Percentiles rank a stretch among this genome's conserved stretches.
Evolutionary conservation across 768 basidiomycete species (phyloP).

Genomic region (Calocybe cyanea): DNA sequence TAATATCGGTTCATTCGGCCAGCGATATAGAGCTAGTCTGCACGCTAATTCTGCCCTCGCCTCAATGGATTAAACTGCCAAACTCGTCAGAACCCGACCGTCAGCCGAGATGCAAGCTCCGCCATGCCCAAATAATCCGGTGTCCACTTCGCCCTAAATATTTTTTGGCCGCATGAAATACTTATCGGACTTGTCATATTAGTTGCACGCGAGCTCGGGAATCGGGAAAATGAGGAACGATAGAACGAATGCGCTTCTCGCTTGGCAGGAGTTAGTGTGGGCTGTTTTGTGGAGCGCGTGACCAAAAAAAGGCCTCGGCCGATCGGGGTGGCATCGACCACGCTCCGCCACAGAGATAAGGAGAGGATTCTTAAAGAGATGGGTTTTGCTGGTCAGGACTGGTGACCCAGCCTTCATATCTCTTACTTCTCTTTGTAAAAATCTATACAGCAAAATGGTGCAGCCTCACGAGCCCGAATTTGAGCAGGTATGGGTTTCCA

Average conservation of each 20-base stretch:
- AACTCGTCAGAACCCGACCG: too few relatives aligned
- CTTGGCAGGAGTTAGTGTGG: neutral
- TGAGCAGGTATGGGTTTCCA: conserved; percentile 44
- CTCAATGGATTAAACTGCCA: too few relatives aligned
- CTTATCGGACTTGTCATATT: too few relatives aligned
- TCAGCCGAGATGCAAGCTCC: too few relatives aligned
- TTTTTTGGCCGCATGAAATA: too few relatives aligned
- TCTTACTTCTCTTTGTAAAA: neutral
- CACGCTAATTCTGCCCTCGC: too few relatives aligned
- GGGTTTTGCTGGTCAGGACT: neutral
- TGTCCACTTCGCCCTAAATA: too few relatives aligned
- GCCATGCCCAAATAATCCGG: too few relatives aligned
- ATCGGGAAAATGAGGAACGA: neutral
- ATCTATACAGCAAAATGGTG: conserved; percentile 26
- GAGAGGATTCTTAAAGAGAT: neutral
- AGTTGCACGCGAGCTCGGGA: neutral
- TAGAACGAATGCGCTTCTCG: neutral
- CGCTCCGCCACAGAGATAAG: neutral
- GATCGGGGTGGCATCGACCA: neutral
- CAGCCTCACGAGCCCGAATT: conserved; percentile 63
- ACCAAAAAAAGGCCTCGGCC: neutral
- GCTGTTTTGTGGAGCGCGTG: neutral
- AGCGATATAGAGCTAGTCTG: too few relatives aligned
- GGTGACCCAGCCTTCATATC: neutral
- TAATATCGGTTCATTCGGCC: too few relatives aligned